A percentile compares a stretch with the other conserved stretches of the same genome.
These are phyloP conservation scores for Gelatoporia subvermispora DNA, from an alignment of 768 basidiomycete species.

Conservation along the genomic window DNA sequence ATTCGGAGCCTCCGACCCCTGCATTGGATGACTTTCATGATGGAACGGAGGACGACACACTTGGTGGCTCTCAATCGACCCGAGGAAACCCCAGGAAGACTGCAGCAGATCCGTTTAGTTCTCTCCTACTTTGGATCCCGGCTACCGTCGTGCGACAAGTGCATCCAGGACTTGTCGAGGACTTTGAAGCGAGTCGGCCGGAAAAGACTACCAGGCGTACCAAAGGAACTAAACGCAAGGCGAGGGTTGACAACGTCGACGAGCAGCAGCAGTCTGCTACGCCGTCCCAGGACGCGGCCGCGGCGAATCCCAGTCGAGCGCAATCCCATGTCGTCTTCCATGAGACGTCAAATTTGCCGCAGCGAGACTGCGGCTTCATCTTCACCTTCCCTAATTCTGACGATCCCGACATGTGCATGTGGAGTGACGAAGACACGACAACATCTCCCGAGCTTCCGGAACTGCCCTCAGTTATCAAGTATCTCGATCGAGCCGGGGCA, in stretches of 20 bases:
- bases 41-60: neutral
- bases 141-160: slow-evolving; percentile 38
- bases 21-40: neutral
- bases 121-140: slow-evolving; percentile 37
- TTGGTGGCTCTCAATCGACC: neutral
- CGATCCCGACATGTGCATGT: slow-evolving; percentile 10
- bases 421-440: neutral
- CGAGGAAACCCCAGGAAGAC: slow-evolving; percentile 12
- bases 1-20: slow-evolving; percentile 12
- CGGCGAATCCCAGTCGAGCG: neutral
- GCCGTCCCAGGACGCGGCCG: neutral
- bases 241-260: slow-evolving; percentile 3
- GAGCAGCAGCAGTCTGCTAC: neutral
- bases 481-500: too few species aligned
- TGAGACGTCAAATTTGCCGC: slow-evolving; percentile 6
- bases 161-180: slow-evolving; percentile 32
- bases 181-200: slow-evolving; percentile 25
- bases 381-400: slow-evolving; percentile 23
- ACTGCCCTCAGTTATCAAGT: too few species aligned
- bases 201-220: slow-evolving; percentile 27
- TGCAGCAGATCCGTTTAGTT: slow-evolving; percentile 25
- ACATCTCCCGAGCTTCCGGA: too few species aligned
- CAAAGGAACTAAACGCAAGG: slow-evolving; percentile 8
- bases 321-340: neutral
- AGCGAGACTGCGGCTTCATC: slow-evolving; percentile 14